Evolutionary conservation across 306 rosid genomes (phyloP).

Genomic region (Cicer bijugum): DNA sequence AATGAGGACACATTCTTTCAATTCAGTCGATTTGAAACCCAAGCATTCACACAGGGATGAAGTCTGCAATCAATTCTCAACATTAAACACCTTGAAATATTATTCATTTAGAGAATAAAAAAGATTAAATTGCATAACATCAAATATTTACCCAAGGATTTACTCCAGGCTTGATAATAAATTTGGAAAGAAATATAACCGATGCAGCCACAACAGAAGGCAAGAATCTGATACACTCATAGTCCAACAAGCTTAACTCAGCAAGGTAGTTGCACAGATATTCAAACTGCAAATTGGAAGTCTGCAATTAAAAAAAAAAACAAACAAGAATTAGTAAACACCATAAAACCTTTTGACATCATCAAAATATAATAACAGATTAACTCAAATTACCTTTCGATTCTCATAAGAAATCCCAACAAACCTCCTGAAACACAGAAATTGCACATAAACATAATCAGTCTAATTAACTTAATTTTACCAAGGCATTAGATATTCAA

Average conservation of each 20-base stretch:
- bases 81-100: constrained; percentile 21
- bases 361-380: not conserved
- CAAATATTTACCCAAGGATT: constrained; percentile 79
- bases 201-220: constrained; percentile 88
- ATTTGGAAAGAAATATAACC: constrained; percentile 67
- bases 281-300: constrained; percentile 57
- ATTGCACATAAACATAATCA: not conserved
- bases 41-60: constrained; percentile 48
- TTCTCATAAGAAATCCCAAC: constrained; percentile 45
- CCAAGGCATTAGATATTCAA: not conserved
- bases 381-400: constrained; percentile 50
- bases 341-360: not conserved
- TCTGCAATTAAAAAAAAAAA: constrained; percentile 49
- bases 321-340: constrained; percentile 31
- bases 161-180: constrained; percentile 54
- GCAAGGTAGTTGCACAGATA: constrained; percentile 71
- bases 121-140: not conserved
- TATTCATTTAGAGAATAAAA: not conserved
- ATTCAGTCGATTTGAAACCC: constrained; percentile 59
- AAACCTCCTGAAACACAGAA: constrained; percentile 51
- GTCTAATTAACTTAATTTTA: not conserved
- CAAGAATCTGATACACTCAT: constrained; percentile 60
- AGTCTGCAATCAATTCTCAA: constrained; percentile 48
- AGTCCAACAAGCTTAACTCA: constrained; percentile 79
- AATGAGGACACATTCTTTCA: constrained; percentile 62